Base-by-base conservation (phyloP, 345 rosid species). In the Iberis pinnata region DNA sequence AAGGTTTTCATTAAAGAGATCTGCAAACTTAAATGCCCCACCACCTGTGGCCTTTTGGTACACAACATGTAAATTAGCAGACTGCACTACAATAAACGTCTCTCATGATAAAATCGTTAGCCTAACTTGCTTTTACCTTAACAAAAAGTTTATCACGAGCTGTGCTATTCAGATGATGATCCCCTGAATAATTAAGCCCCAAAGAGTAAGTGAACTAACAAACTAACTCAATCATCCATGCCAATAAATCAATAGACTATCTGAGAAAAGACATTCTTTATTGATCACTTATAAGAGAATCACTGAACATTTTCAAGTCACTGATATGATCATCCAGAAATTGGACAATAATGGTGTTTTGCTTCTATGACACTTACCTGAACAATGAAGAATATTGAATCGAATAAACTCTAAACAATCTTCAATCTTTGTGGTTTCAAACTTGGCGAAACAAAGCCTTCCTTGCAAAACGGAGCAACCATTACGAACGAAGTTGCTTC, bases 31-130 rank as follows among this genome's bases (percentile, higher is more conserved):
- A 80, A 76, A 82, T 11, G 97, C 99, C 58, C 99, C 97, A 24
- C 99, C 99, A 35, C 99, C 97, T 59, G 98, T 92, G 60, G 97
- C 98, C 98, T 88, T 73, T 52, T 22, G 40, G 33, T 54, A 41
- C 19, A 41, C 12, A 27, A 2, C 37, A 43, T 39, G 44, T 42
- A 46, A 47, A 44, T 47, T 52, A 63, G 27, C 3, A 29, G 8
- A 27, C n/a, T n/a, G n/a, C n/a, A 27, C 40, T 32, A 59, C 13
- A 38, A 13, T 20, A 29, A 29, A 29, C 2, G 8, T 29, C 10
- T 2, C 33, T 29, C 5, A 29, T 2, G 25, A 22, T 22, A 6
- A 22, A 22, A 22, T 22, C 6, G 25, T 6, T 2, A 3, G 25
- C 4, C 25, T 2, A 22, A 6, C 25, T 22, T 15, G 18, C 12